A percentile compares a stretch with the other conserved stretches of the same genome.
Conservation (phyloP, 2,329 filamentous ascomycete genomes). For the Alternaria ethzedia region DNA sequence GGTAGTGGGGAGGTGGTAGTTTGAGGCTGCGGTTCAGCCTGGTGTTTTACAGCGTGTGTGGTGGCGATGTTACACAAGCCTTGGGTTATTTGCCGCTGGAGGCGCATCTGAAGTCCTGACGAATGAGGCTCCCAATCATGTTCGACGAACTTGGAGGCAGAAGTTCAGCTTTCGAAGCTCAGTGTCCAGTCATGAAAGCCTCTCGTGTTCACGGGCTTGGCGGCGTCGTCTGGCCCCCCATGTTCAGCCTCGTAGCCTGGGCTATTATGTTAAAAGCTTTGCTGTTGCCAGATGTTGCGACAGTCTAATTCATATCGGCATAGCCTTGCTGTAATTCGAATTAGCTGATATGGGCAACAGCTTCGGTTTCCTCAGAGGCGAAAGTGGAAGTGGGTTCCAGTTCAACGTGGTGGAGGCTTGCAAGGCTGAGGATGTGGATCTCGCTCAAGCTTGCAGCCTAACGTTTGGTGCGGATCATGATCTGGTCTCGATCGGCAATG, state of each 20-base stretch:
- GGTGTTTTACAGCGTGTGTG: background rate
- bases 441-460: background rate
- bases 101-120: background rate
- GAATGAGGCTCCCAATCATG: background rate
- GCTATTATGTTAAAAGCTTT: background rate
- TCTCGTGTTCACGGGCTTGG: background rate
- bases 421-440: background rate
- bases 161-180: background rate
- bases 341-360: background rate
- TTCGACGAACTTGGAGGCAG: background rate
- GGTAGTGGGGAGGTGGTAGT: slow-evolving; percentile 17
- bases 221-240: background rate
- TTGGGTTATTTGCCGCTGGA: background rate
- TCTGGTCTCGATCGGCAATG: background rate
- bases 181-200: background rate
- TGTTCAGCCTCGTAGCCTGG: background rate
- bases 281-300: background rate
- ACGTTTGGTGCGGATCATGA: background rate
- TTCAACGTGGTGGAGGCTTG: background rate
- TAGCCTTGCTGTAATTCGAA: background rate
- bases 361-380: background rate
- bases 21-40: background rate
- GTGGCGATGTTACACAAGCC: background rate
- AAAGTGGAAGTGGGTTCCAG: background rate
- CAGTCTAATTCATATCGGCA: background rate